phyloP scores from a whole-genome alignment of 208 protist species.

The Acanthamoeba lenticulata region DNA sequence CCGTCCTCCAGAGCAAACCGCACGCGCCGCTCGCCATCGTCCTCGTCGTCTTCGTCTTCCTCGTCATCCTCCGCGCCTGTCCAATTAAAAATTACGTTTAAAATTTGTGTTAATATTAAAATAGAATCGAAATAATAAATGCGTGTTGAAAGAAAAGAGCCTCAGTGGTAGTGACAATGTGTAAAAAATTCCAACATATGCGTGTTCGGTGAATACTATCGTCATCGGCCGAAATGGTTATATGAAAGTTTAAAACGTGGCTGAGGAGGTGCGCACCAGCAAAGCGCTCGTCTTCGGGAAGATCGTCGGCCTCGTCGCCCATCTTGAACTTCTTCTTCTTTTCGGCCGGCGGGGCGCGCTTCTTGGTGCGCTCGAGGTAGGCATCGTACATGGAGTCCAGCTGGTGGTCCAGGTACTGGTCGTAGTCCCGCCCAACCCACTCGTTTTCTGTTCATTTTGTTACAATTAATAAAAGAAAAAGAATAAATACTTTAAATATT shows the following conservation, averaged over 20 bases:
- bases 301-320: conserved; percentile 24
- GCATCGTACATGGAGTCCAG: conserved; percentile 50
- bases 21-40: background rate
- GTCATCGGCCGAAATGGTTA: background rate
- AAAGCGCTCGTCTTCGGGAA: conserved; percentile 36
- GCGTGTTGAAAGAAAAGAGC: background rate
- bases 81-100: background rate
- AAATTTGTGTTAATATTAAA: background rate
- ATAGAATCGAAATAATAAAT: background rate
- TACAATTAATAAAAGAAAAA: conserved; percentile 53
- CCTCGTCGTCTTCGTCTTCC: conserved; percentile 86
- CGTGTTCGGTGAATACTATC: conserved; percentile 44
- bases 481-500: conserved; percentile 61
- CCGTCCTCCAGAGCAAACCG: conserved; percentile 85
- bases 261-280: background rate
- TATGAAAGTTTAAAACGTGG: background rate
- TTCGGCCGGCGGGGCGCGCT: background rate
- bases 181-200: background rate
- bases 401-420: conserved; percentile 3
- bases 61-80: conserved; percentile 85
- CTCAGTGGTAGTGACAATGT: conserved; percentile 47
- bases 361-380: conserved; percentile 41
- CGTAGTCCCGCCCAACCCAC: background rate
- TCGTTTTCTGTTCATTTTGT: conserved; percentile 72
- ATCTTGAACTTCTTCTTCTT: conserved; percentile 10